Base-by-base conservation (phyloP, 2,329 filamentous ascomycete genomes). In the Leptographium procerum region DNA sequence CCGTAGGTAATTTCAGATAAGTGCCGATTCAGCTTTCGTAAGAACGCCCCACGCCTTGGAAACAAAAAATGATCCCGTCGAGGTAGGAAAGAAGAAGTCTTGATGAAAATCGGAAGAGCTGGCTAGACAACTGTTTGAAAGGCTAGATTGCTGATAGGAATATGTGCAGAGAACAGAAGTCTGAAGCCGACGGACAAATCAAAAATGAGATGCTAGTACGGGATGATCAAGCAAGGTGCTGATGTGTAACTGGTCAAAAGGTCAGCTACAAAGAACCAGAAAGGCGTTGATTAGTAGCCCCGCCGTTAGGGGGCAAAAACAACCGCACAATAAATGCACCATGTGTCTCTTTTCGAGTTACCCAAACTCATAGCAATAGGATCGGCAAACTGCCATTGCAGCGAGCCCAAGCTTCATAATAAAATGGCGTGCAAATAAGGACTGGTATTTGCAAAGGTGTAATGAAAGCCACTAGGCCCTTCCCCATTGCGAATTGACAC, bases 31-130 rank as follows among this genome's bases (percentile, higher is more conserved):
- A 54, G 36, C 47, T 34, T 48, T 60, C 51, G 54, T 55, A 56
- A 33, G 19, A 57, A 57, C 51, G 52, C 59, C 55, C 55, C 59
- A 57, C 51, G 59, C 59, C 59, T 57, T 43, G 54, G 55, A 60
- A 60, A 59, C 34, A 34, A 60, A n/a, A 57, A 56, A 5, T 26
- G 55, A 54, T 45, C 53, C 51, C n/a, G 52, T 33, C 26, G 33
- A 52, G 47, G 40, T 54, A 50, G 40, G 52, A 60, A 57, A 36
- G 33, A 9, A 29, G 29, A 51, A 13, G 31, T n/a, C 29, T 22
- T 19, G 33, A 29, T 13, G 7, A 45, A 34, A 52, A 8, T 14
- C n/a, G 50, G 11, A 11, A 34, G 14, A 34, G 29, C 16, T 26
- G 16, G 29, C 2, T 11, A 47, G 43, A 16, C 36, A 40, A 29